Evolutionary conservation across 495 filamentous ascomycete genomes (phyloP).

Genomic region (Talaromyces trachyspermus): DNA sequence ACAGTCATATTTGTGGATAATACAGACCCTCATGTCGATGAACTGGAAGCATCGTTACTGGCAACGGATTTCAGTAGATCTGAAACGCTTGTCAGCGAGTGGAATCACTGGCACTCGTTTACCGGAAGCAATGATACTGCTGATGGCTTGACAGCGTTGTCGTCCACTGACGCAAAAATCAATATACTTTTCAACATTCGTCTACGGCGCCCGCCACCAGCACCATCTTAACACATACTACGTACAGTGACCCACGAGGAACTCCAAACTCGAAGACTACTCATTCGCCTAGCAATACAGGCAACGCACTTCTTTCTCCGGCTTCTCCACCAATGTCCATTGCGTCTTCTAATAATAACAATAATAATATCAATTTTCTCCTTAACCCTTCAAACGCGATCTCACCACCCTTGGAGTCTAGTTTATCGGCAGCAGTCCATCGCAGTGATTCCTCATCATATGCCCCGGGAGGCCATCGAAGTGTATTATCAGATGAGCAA

Average conservation of each 20-base stretch:
- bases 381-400: slow-evolving; percentile 46
- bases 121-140: slow-evolving; percentile 28
- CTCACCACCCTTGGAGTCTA: slow-evolving; percentile 41
- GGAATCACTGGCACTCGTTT: slow-evolving; percentile 14
- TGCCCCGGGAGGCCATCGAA: slow-evolving; percentile 13
- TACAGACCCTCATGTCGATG: slow-evolving; percentile 54
- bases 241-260: not conserved
- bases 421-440: slow-evolving; percentile 28
- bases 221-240: not conserved
- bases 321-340: slow-evolving; percentile 33
- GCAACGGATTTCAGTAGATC: slow-evolving; percentile 12
- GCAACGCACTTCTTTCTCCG: slow-evolving; percentile 26
- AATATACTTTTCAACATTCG: slow-evolving; percentile 24
- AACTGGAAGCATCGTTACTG: slow-evolving; percentile 25
- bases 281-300: slow-evolving; percentile 26
- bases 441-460: slow-evolving; percentile 24
- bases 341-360: slow-evolving; percentile 32
- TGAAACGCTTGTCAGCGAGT: slow-evolving; percentile 15
- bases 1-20: slow-evolving; percentile 59
- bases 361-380: slow-evolving; percentile 49
- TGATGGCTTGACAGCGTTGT: slow-evolving; percentile 50
- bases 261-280: not conserved
- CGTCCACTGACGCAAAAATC: slow-evolving; percentile 43
- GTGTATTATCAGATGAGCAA: slow-evolving; percentile 12
- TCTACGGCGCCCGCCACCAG: slow-evolving; percentile 3